These are phyloP conservation scores for Plantago coronopus DNA, from an alignment of 305 asterid species.

Conservation along the genomic window DNA sequence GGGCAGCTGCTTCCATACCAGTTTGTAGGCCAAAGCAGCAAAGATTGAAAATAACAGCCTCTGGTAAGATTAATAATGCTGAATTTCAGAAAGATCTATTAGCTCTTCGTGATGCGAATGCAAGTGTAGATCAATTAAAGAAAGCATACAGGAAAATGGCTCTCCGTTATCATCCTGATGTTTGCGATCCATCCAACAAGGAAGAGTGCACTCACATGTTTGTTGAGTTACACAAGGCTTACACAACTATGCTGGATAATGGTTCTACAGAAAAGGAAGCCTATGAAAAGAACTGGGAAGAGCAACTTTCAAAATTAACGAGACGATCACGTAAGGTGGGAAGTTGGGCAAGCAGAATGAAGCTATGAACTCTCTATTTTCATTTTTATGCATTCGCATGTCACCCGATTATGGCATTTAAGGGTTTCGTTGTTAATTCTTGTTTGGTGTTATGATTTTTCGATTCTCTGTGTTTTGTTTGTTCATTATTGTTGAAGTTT, in stretches of 20 bases:
- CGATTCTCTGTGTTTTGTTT: too few species aligned
- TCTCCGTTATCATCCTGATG: constrained; percentile 42
- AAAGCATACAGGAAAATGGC: constrained; percentile 38
- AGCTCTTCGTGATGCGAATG: constrained; percentile 2
- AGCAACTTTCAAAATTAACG: constrained; percentile 28
- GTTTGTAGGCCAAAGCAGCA: constrained; percentile 14
- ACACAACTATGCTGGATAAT: constrained; percentile 23
- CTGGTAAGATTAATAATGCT: constrained; percentile 20
- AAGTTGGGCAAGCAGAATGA: constrained; percentile 38
- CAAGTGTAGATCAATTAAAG: constrained; percentile 30
- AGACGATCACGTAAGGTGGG: constrained; percentile 27
- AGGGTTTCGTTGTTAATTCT: too few species aligned
- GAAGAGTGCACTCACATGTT: constrained; percentile 31
- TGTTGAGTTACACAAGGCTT: constrained; percentile 32
- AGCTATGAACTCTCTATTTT: not conserved
- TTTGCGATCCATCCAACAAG: constrained; percentile 26
- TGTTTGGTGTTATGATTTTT: too few species aligned
- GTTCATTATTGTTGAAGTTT: too few species aligned
- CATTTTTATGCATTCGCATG: too few species aligned
- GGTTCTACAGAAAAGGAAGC: not conserved
- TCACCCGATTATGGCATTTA: too few species aligned
- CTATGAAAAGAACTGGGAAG: constrained; percentile 27
- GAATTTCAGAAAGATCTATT: constrained; percentile 28
- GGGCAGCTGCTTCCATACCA: constrained; percentile 2
- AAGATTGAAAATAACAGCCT: constrained; percentile 13